These are phyloP conservation scores for Anacardium occidentale DNA, from an alignment of 345 rosid species.

Conservation along the genomic window DNA sequence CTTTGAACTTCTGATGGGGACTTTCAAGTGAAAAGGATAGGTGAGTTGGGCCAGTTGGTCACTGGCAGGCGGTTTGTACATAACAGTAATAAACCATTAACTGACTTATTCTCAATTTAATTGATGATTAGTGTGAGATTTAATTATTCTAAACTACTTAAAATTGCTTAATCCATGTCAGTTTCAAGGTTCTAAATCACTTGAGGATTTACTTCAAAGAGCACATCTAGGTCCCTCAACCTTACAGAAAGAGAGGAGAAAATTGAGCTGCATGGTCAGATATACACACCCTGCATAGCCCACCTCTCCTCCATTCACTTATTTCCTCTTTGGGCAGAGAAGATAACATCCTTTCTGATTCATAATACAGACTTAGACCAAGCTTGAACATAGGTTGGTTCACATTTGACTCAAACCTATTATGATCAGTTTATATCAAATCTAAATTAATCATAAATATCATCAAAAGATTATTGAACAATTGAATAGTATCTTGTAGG, in stretches of 20 bases:
- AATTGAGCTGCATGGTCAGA: slow-evolving; percentile 11
- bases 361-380: slow-evolving; percentile 16
- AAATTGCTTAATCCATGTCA: not conserved
- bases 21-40: not conserved
- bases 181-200: not conserved
- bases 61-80: no score
- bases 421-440: no score
- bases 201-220: not conserved
- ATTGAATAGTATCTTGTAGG: slow-evolving; percentile 25
- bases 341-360: slow-evolving; percentile 7
- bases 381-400: no score
- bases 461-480: no score
- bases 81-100: not conserved
- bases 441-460: no score
- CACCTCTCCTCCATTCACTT: not conserved
- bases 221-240: not conserved
- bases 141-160: not conserved
- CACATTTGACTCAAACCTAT: no score
- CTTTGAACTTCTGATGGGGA: not conserved
- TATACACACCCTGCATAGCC: slow-evolving; percentile 8
- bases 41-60: not conserved
- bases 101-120: not conserved
- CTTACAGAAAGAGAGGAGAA: not conserved
- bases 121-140: not conserved
- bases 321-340: slow-evolving; percentile 8